Base-by-base conservation (phyloP, 1,139 yeast species). In the Arxiozyma slooffiae region DNA sequence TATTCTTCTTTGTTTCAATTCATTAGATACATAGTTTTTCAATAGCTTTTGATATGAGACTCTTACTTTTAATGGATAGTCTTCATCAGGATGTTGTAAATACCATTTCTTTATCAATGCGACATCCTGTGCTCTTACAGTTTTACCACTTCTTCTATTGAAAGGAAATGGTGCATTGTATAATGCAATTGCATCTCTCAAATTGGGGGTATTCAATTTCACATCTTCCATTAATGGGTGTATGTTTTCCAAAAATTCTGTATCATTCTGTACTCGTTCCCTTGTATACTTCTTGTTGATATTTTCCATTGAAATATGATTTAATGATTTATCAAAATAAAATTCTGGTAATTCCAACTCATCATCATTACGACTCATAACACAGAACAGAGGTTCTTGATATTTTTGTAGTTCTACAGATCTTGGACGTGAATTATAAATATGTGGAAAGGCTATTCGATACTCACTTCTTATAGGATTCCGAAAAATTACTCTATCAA, bases 131-230 rank as follows among this genome's bases (percentile, higher is more conserved):
- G 97, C 95, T 57, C 97, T 76, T 0, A 79, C 80, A 60, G 77
- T 87, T 34, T 67, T 71, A 0, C 95, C 96, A 40, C 82, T 77
- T 34, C 87, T 78, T 42, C 79, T 75, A 58, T 88, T 83, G 66
- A 85, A 92, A 0, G 99, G 98, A 58, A 74, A 80, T 2, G 96
- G 90, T 0, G 97, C 89, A 76, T 82, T 76, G 73, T 81, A 81
- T 26, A 90, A 70, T 34, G 78, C 74, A 2, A 90, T 61, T 0
- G 95, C 88, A 39, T 76, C 75, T 1, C 76, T 69, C 0, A 85
- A 74, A 24, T 78, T 76, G 8, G 72, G 76, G 1, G 75, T 68
- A n/a, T 69, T 73, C 1, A 79, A 55, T 1, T 69, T 71, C 23
- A 71, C 73, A 4, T 72, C 73, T 11, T 61, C 64, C 49, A 81